Conservation (phyloP, 306 rosid genomes). For the Glycine latifolia region DNA sequence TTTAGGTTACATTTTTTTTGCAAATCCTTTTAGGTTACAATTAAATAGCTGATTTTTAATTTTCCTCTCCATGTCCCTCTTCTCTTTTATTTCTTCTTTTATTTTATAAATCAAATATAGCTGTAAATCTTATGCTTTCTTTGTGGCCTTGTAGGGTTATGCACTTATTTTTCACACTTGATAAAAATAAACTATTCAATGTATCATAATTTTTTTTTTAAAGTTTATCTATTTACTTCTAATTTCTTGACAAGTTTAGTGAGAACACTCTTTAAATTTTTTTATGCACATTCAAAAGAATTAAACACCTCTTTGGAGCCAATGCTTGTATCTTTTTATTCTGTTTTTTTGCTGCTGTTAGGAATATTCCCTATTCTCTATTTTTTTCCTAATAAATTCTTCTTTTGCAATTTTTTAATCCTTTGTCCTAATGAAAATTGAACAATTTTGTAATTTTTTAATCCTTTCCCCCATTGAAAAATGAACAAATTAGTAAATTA, state of each 20-base stretch:
- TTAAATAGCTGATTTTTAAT: neutral
- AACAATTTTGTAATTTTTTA: neutral
- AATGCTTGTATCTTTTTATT: neutral
- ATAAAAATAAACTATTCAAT: too few relatives aligned
- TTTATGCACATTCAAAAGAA: conserved; percentile 1
- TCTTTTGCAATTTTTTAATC: neutral
- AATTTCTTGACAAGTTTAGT: neutral
- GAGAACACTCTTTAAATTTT: neutral
- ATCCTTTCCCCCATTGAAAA: neutral
- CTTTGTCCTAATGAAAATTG: neutral
- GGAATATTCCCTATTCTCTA: conserved; percentile 27
- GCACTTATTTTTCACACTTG: neutral
- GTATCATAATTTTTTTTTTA: too few relatives aligned
- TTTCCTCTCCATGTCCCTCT: neutral
- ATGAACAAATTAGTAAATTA: conserved; percentile 9
- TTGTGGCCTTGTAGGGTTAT: neutral
- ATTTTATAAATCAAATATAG: neutral
- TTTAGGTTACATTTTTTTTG: neutral
- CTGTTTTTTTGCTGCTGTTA: neutral
- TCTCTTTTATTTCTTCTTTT: neutral
- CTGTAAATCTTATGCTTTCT: neutral
- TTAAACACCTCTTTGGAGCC: neutral
- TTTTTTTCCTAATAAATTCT: neutral
- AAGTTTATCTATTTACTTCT: neutral
- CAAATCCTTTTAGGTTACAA: neutral